These are phyloP conservation scores for Ophiocordyceps unilateralis DNA, from an alignment of 2,329 filamentous ascomycete genomes.

Conservation along the genomic window DNA sequence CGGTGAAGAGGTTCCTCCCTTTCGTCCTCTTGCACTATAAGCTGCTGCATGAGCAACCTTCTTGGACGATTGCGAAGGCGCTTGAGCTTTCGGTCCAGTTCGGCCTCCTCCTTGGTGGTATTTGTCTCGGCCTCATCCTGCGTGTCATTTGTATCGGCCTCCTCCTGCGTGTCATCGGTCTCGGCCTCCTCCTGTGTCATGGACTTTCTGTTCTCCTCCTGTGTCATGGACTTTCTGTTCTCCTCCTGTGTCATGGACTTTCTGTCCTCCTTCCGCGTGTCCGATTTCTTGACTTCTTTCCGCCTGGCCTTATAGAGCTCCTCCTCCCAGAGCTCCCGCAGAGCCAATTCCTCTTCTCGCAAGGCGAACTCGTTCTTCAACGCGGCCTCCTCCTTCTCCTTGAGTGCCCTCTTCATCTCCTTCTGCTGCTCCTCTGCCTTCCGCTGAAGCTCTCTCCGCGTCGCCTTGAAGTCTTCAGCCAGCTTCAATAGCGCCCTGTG, in stretches of 20 bases:
- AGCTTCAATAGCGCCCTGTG: conserved; percentile 35
- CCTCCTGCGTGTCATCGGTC: too few relatives aligned
- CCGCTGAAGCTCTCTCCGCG: conserved; percentile 16
- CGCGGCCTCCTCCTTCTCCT: conserved; percentile 11
- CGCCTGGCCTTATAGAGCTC: neutral
- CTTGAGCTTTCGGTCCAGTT: neutral
- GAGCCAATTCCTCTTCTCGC: neutral
- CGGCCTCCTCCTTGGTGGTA: too few relatives aligned
- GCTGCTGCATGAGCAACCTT: neutral
- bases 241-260: too few relatives aligned
- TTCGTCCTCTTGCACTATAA: conserved; percentile 7
- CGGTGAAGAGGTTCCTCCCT: conserved; percentile 22
- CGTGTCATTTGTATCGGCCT: too few relatives aligned
- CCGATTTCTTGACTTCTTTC: too few relatives aligned
- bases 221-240: too few relatives aligned
- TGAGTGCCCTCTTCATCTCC: conserved; percentile 12
- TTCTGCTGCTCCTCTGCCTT: conserved; percentile 11
- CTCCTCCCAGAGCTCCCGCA: neutral
- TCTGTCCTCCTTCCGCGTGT: too few relatives aligned
- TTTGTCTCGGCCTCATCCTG: too few relatives aligned
- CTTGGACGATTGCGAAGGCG: neutral
- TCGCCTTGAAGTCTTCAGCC: conserved; percentile 38
- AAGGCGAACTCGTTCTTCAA: neutral
- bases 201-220: too few relatives aligned
- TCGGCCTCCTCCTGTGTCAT: too few relatives aligned